Percentiles rank a stretch among this genome's conserved stretches.
These are phyloP conservation scores for Mallotus japonicus DNA, from an alignment of 441 rosid genomes.

Conservation along the genomic window DNA sequence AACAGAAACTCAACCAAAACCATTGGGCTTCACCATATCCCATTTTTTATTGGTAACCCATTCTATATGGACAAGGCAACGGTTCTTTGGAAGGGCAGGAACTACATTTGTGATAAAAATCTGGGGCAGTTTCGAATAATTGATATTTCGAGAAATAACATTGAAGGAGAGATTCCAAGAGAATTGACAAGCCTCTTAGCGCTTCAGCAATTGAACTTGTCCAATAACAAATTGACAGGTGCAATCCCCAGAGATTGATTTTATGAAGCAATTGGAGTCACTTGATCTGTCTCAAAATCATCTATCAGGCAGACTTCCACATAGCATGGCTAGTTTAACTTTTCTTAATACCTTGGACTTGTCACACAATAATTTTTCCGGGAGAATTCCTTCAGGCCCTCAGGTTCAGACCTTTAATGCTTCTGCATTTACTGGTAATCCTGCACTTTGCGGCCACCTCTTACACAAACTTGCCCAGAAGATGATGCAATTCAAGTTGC, in stretches of 20 bases:
- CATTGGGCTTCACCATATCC: not conserved
- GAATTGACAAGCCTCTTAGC: not conserved
- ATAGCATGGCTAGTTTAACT: not conserved
- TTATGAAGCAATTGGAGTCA: not conserved
- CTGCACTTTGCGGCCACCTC: constrained; percentile 9
- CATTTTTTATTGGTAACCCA: too few species aligned
- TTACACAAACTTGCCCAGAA: not conserved
- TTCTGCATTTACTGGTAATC: not conserved
- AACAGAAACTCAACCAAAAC: not conserved
- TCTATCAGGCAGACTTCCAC: constrained; percentile 16
- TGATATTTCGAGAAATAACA: constrained; percentile 6
- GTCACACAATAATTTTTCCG: constrained; percentile 16
- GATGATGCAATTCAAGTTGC: not conserved
- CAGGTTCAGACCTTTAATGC: constrained; percentile 20
- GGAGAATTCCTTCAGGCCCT: constrained; percentile 22
- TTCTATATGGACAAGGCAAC: not conserved
- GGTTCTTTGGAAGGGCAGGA: constrained; percentile 13
- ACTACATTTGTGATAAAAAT: not conserved
- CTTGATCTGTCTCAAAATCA: constrained; percentile 22
- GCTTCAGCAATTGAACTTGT: constrained; percentile 13
- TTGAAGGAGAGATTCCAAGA: constrained; percentile 14
- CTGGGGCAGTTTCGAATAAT: constrained; percentile 9
- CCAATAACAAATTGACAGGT: constrained; percentile 9
- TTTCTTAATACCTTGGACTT: constrained; percentile 14
- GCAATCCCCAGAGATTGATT: constrained; percentile 6